Evolutionary conservation across 352 stramenopile genomes (phyloP).

Genomic region (Globisporangium spiculum): DNA sequence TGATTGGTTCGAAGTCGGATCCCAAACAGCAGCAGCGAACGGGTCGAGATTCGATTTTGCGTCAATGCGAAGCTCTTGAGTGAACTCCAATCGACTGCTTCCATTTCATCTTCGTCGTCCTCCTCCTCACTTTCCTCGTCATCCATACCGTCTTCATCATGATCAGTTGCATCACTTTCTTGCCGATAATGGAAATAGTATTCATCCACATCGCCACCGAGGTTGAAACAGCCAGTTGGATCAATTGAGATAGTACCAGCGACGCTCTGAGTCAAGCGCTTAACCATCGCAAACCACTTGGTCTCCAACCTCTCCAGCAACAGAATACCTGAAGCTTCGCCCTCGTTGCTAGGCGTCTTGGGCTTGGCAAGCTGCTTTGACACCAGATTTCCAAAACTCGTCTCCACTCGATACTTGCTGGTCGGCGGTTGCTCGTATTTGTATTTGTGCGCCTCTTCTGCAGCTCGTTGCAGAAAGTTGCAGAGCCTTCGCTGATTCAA

Average conservation of each 20-base stretch:
- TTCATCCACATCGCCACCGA: constrained; percentile 35
- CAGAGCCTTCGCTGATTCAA: constrained; percentile 57
- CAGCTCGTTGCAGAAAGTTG: constrained; percentile 48
- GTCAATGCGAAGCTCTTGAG: constrained; percentile 24
- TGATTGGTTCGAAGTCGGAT: constrained; percentile 27
- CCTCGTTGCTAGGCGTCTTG: neutral
- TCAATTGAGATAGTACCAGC: constrained; percentile 20
- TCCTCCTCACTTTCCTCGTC: constrained; percentile 20
- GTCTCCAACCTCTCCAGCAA: constrained; percentile 30
- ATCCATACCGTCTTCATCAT: constrained; percentile 12
- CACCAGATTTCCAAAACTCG: constrained; percentile 63
- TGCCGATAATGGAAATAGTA: constrained; percentile 36
- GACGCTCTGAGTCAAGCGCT: constrained; percentile 26
- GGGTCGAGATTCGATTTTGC: constrained; percentile 8
- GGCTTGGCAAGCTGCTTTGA: constrained; percentile 28
- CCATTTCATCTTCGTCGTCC: constrained; percentile 31
- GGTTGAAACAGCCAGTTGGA: constrained; percentile 27
- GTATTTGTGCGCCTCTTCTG: constrained; percentile 33
- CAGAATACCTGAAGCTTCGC: constrained; percentile 10
- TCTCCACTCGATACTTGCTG: constrained; percentile 53
- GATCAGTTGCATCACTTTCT: constrained; percentile 1
- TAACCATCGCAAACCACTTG: constrained; percentile 38
- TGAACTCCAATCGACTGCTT: constrained; percentile 57
- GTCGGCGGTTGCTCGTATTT: constrained; percentile 34
- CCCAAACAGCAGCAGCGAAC: constrained; percentile 27